Percentiles rank a stretch among this genome's conserved stretches.
These are phyloP conservation scores for Monascus ruber DNA, from an alignment of 2,329 filamentous ascomycete genomes.

Conservation along the genomic window DNA sequence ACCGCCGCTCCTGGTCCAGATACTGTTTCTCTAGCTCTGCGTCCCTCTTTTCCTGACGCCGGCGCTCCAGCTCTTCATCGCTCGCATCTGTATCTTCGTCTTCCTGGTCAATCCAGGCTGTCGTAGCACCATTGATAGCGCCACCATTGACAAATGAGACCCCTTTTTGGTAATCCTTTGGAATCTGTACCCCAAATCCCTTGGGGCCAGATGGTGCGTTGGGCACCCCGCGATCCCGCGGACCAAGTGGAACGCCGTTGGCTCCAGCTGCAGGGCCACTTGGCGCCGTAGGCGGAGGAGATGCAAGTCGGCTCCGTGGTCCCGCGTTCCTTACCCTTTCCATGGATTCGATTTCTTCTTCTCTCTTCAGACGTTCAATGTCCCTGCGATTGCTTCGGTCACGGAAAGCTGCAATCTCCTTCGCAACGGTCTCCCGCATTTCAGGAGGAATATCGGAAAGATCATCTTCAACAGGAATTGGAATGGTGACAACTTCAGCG, in stretches of 20 bases:
- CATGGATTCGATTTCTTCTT: constrained; percentile 84
- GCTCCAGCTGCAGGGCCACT: constrained; percentile 51
- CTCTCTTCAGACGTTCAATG: constrained; percentile 70
- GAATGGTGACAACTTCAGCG: constrained; percentile 81
- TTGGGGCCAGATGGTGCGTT: constrained; percentile 67
- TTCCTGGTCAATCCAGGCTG: constrained; percentile 49
- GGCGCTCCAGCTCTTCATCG: constrained; percentile 71
- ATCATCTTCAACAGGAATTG: constrained; percentile 79
- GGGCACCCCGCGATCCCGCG: constrained; percentile 53
- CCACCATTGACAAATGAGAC: constrained; percentile 75
- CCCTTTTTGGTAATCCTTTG: constrained; percentile 63
- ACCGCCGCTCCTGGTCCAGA: constrained; percentile 75
- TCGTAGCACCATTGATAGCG: constrained; percentile 47
- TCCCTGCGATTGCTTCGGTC: constrained; percentile 84
- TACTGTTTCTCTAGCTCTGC: constrained; percentile 71
- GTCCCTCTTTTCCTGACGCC: constrained; percentile 58
- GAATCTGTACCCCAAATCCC: constrained; percentile 50
- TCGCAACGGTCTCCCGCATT: constrained; percentile 88
- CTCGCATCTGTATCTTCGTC: constrained; percentile 81
- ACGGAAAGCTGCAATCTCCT: constrained; percentile 87
- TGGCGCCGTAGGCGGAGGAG: constrained; percentile 54
- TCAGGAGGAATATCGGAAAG: constrained; percentile 90
- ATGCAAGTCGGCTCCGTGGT: constrained; percentile 56
- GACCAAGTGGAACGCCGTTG: constrained; percentile 68
- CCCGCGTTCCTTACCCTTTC: constrained; percentile 64